A percentile compares a stretch with the other conserved stretches of the same genome.
Evolutionary conservation across 257 asterid species (phyloP).

Genomic region (Capsicum rhomboideum): DNA sequence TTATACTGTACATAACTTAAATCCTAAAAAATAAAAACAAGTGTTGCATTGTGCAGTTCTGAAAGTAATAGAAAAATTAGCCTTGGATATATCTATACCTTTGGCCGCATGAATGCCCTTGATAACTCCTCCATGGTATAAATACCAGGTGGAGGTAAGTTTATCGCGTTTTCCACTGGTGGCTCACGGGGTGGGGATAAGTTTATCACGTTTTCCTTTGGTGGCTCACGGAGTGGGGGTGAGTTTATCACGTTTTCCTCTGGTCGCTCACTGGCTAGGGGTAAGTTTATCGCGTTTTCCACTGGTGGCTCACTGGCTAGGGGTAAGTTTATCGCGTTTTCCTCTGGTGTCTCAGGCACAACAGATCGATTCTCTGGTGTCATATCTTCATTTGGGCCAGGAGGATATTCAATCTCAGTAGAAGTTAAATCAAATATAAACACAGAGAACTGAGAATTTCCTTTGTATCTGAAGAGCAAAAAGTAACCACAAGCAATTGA

Average conservation of each 20-base stretch:
- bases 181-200: background rate
- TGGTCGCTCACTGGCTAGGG: background rate
- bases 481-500: constrained; percentile 2
- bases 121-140: constrained; percentile 22
- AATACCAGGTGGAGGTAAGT: background rate
- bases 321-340: background rate
- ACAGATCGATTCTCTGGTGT: background rate
- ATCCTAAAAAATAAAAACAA: background rate
- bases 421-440: constrained; percentile 4
- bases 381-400: background rate
- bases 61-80: background rate
- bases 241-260: background rate
- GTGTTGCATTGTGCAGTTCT: background rate
- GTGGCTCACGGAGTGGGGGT: background rate
- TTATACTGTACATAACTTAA: background rate
- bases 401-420: constrained; percentile 8
- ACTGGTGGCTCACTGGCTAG: constrained; percentile 6
- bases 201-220: background rate
- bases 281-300: constrained; percentile 10
- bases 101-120: constrained; percentile 36
- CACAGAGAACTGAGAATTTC: constrained; percentile 1
- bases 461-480: constrained; percentile 1
- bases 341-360: constrained; percentile 17
- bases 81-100: background rate
- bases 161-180: constrained; percentile 16